Evolutionary conservation across 1,284 basidiomycete genomes (phyloP).

Genomic region (Moniliophthora roreri): DNA sequence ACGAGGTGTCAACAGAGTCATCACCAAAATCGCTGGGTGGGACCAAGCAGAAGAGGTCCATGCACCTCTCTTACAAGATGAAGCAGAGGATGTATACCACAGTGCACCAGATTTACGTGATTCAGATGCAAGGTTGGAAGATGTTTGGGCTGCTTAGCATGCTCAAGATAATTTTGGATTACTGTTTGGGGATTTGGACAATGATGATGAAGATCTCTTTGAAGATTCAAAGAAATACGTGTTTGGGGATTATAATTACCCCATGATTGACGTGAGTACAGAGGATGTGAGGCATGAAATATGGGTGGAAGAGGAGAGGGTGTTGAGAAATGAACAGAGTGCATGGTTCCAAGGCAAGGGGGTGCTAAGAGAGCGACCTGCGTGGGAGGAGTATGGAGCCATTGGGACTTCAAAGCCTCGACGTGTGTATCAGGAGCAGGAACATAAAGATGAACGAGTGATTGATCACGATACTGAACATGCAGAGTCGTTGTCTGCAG

Average conservation of each 20-base stretch:
- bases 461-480: conserved; percentile 13
- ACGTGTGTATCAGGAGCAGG: conserved; percentile 31
- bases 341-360: conserved; percentile 60
- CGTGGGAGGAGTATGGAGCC: conserved; percentile 59
- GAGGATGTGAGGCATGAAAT: conserved; percentile 63
- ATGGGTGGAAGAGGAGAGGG: conserved; percentile 73
- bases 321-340: conserved; percentile 64
- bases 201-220: conserved; percentile 72
- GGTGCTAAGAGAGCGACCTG: conserved; percentile 43
- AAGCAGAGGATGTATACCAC: conserved; percentile 70
- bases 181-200: conserved; percentile 62
- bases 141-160: conserved; percentile 34
- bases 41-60: conserved; percentile 64
- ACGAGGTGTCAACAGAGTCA: conserved; percentile 41
- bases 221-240: conserved; percentile 69
- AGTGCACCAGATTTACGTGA: conserved; percentile 58
- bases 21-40: conserved; percentile 41
- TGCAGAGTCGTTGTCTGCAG: conserved; percentile 3
- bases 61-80: conserved; percentile 72
- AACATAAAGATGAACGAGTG: conserved; percentile 11
- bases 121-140: conserved; percentile 33
- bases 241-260: conserved; percentile 92
- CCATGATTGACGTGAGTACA: conserved; percentile 83
- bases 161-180: conserved; percentile 62
- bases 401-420: conserved; percentile 34